These are phyloP conservation scores for Litsea cubeba DNA, from an alignment of 164 flowering plant genomes.

Conservation along the genomic window DNA sequence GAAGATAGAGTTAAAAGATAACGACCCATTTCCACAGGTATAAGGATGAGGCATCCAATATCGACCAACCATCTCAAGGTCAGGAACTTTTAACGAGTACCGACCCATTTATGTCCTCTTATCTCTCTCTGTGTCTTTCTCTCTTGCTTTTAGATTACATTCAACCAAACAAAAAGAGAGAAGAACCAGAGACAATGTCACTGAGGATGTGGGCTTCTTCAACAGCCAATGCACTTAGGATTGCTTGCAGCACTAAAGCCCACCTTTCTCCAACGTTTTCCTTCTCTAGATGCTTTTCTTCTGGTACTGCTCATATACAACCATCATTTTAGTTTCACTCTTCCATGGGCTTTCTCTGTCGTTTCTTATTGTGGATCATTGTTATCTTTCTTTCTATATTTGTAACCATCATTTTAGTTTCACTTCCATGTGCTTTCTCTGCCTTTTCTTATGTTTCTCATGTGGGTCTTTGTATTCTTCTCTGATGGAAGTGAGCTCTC, in stretches of 20 bases:
- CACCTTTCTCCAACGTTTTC: constrained; percentile 43
- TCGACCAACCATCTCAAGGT: constrained; percentile 41
- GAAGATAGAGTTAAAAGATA: too few relatives aligned
- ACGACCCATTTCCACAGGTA: not conserved
- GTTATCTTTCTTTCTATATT: not conserved
- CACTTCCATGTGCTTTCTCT: not conserved
- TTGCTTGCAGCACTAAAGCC: constrained; percentile 47
- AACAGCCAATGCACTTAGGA: constrained; percentile 75
- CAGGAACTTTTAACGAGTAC: not conserved
- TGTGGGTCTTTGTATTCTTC: not conserved
- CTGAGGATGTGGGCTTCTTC: constrained; percentile 99
- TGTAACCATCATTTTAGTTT: not conserved
- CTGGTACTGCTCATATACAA: constrained; percentile 43
- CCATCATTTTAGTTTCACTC: not conserved
- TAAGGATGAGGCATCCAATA: constrained; percentile 64
- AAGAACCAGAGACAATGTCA: constrained; percentile 44
- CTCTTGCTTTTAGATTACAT: not conserved
- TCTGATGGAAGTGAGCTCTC: not conserved
- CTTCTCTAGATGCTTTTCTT: constrained; percentile 82
- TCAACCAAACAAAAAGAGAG: constrained; percentile 9
- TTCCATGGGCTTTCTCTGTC: not conserved
- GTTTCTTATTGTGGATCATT: not conserved
- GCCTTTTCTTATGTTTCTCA: not conserved
- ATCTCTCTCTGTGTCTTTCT: not conserved
- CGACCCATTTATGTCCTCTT: not conserved